phyloP scores from a whole-genome alignment of 345 rosid species.

The Isatis tinctoria region DNA sequence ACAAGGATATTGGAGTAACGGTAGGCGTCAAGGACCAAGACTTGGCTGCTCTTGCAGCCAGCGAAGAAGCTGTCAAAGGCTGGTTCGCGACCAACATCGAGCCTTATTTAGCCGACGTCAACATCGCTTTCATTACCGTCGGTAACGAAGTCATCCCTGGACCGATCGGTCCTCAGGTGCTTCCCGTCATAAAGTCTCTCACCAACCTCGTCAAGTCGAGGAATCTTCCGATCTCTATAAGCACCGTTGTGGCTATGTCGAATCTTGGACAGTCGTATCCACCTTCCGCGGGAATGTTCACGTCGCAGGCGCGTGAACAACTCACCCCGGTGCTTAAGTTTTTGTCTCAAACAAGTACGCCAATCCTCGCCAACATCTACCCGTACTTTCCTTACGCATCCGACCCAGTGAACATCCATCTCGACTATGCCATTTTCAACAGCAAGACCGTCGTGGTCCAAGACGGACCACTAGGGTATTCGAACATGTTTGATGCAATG shows the following conservation, averaged over 20 bases:
- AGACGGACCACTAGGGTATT: conserved; percentile 32
- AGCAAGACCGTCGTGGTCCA: neutral
- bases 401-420: conserved; percentile 16
- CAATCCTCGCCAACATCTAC: conserved; percentile 36
- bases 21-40: conserved; percentile 37
- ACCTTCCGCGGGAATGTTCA: conserved; percentile 36
- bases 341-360: conserved; percentile 13
- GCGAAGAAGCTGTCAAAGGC: conserved; percentile 14
- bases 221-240: conserved; percentile 23
- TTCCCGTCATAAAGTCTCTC: conserved; percentile 36
- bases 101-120: conserved; percentile 26
- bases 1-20: conserved; percentile 15
- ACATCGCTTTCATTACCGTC: conserved; percentile 21
- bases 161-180: conserved; percentile 4
- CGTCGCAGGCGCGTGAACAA: neutral
- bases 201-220: conserved; percentile 3
- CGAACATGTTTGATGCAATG: conserved; percentile 41
- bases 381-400: conserved; percentile 42
- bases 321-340: conserved; percentile 23
- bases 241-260: conserved; percentile 14
- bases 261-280: conserved; percentile 37
- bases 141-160: conserved; percentile 51
- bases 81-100: conserved; percentile 31
- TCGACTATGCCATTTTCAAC: conserved; percentile 29
- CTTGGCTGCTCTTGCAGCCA: conserved; percentile 18